These are phyloP conservation scores for Lipomyces oligophaga DNA, from an alignment of 805 yeast genomes.

Conservation along the genomic window DNA sequence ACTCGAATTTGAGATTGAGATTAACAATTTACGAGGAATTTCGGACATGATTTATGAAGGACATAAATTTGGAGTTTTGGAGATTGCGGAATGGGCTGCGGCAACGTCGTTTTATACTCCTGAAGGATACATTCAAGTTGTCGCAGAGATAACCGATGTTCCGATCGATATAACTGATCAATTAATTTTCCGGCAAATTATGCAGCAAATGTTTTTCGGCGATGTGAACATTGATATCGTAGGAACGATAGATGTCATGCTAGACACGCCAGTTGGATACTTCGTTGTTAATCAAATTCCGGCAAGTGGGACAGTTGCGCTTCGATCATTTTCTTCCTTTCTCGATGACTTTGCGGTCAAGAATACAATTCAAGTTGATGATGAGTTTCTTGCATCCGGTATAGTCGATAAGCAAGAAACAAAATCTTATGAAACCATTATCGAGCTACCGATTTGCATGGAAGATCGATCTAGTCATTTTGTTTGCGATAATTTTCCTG, in stretches of 20 bases:
- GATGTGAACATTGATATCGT: slow-evolving; percentile 23
- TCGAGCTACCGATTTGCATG: no score
- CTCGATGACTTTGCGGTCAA: neutral
- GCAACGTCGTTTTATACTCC: slow-evolving; percentile 20
- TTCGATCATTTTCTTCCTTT: neutral
- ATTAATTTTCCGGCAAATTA: slow-evolving; percentile 20
- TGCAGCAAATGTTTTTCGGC: slow-evolving; percentile 27
- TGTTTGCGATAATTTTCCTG: no score
- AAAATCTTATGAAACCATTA: no score
- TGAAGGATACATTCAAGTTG: slow-evolving; percentile 28
- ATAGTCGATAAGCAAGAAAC: no score
- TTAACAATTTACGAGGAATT: slow-evolving; percentile 20
- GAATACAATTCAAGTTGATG: neutral
- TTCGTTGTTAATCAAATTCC: slow-evolving; percentile 24
- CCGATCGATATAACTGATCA: slow-evolving; percentile 29
- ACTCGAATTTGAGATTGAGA: slow-evolving; percentile 21
- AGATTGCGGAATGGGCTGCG: slow-evolving; percentile 24
- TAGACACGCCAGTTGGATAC: slow-evolving; percentile 23
- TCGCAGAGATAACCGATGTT: slow-evolving; percentile 26
- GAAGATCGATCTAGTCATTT: no score
- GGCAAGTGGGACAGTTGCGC: slow-evolving; percentile 21
- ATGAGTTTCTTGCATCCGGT: no score
- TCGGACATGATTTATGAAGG: slow-evolving; percentile 25
- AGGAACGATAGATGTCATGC: slow-evolving; percentile 26
- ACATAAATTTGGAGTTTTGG: slow-evolving; percentile 25